These are phyloP conservation scores for Trifolium subterraneum DNA, from an alignment of 306 rosid species.

Conservation along the genomic window DNA sequence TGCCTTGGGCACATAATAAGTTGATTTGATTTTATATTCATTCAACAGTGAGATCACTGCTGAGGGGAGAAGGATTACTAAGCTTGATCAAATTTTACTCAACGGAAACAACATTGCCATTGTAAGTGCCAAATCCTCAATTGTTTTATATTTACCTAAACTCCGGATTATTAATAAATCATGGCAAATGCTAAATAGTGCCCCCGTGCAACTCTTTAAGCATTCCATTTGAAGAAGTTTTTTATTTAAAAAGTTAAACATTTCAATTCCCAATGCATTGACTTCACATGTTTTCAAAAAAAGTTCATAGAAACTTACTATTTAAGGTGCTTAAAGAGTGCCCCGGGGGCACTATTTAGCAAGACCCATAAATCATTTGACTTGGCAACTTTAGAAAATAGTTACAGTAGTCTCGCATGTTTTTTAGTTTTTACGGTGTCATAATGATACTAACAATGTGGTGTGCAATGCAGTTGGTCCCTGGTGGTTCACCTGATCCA, in stretches of 20 bases:
- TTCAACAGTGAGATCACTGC: slow-evolving; percentile 82
- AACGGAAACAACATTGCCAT: slow-evolving; percentile 99
- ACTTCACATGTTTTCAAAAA: too few species aligned
- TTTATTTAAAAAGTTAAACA: too few species aligned
- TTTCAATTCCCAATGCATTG: too few species aligned
- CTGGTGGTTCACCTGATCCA: slow-evolving; percentile 85
- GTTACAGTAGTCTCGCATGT: slow-evolving; percentile 3
- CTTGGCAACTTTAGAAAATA: background rate
- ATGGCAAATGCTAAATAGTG: too few species aligned
- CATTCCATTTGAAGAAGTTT: too few species aligned
- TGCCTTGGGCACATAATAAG: slow-evolving; percentile 1
- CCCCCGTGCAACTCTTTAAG: too few species aligned
- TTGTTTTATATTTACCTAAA: slow-evolving; percentile 10
- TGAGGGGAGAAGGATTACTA: slow-evolving; percentile 97
- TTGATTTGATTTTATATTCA: slow-evolving; percentile 42
- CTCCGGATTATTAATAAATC: background rate
- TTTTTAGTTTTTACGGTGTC: background rate
- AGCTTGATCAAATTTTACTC: slow-evolving; percentile 95
- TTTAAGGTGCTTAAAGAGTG: too few species aligned
- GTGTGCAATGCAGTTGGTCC: slow-evolving; percentile 70
- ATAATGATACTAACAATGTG: slow-evolving; percentile 27
- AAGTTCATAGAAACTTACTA: too few species aligned
- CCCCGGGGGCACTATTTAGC: too few species aligned
- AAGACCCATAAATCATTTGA: too few species aligned
- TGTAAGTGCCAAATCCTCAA: slow-evolving; percentile 68